Evolutionary conservation across 495 filamentous ascomycete species (phyloP).

Genomic region (Penicillium verhagenii): DNA sequence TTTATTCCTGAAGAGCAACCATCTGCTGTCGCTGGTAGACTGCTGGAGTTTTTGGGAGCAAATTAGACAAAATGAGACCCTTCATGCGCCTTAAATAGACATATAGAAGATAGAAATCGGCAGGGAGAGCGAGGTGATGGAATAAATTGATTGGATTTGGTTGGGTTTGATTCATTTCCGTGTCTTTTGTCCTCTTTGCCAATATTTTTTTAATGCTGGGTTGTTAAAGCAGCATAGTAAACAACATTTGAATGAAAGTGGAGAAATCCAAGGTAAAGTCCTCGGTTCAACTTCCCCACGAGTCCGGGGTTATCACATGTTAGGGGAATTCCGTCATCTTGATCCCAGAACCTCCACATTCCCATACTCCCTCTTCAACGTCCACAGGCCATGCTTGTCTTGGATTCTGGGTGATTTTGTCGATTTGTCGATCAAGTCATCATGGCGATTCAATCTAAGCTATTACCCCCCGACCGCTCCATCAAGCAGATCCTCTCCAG

Average conservation of each 20-base stretch:
- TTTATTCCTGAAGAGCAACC: conserved; percentile 29
- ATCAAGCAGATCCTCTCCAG: conserved; percentile 71
- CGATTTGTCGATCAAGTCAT: conserved; percentile 17
- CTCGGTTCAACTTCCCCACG: conserved; percentile 32
- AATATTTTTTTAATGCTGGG: no score
- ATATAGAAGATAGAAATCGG: no score
- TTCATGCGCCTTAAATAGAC: no score
- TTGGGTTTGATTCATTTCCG: no score
- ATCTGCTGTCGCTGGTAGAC: conserved; percentile 16
- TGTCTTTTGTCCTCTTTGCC: no score
- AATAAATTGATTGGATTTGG: no score
- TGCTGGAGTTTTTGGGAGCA: conserved; percentile 24
- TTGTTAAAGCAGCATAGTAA: no score
- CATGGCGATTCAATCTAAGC: conserved; percentile 84
- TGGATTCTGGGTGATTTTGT: conserved; percentile 36
- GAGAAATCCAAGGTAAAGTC: conserved; percentile 1
- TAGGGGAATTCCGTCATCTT: conserved; percentile 11
- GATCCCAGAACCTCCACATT: conserved; percentile 2
- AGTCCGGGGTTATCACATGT: conserved; percentile 33
- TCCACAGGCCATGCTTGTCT: conserved; percentile 30
- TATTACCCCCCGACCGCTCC: conserved; percentile 66
- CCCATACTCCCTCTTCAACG: conserved; percentile 3
- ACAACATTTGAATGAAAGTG: neutral
- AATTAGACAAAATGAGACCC: neutral
- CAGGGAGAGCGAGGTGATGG: no score